These are phyloP conservation scores for Fusarium keratoplasticum DNA, from an alignment of 2,329 filamentous ascomycete genomes.

Conservation along the genomic window DNA sequence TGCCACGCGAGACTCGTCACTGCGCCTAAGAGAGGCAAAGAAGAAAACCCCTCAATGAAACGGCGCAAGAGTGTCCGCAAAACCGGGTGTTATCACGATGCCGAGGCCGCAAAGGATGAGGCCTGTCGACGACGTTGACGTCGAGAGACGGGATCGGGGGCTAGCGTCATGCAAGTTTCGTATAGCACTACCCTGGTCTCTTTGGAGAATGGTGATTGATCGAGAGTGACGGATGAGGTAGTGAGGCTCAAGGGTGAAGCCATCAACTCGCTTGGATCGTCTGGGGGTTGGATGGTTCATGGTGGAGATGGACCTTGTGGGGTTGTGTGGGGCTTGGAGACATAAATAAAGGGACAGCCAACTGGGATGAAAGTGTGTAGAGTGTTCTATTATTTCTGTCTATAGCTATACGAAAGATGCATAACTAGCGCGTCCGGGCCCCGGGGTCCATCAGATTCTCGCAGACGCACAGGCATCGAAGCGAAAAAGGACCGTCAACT, in stretches of 20 bases:
- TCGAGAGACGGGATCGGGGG: slow-evolving; percentile 15
- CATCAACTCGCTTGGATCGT: slow-evolving; percentile 15
- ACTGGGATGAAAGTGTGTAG: rapidly evolving
- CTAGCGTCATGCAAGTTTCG: slow-evolving; percentile 45
- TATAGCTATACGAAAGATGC: slow-evolving; percentile 38
- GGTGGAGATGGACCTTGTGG: slow-evolving; percentile 6
- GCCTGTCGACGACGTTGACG: slow-evolving; percentile 14
- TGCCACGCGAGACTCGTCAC: background rate
- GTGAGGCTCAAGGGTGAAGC: slow-evolving; percentile 31
- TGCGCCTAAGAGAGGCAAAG: background rate
- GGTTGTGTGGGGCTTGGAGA: background rate
- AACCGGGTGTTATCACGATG: slow-evolving; percentile 18
- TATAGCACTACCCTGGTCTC: slow-evolving; percentile 35
- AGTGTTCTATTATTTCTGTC: background rate
- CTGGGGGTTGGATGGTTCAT: slow-evolving; percentile 10
- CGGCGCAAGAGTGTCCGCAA: background rate
- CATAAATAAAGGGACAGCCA: background rate
- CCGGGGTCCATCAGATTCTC: slow-evolving; percentile 3
- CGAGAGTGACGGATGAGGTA: background rate
- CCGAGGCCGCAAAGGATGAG: slow-evolving; percentile 5
- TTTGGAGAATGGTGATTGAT: slow-evolving; percentile 21
- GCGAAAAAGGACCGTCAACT: background rate
- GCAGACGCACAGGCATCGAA: background rate
- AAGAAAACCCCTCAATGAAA: slow-evolving; percentile 1
- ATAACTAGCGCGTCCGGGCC: slow-evolving; percentile 11